Conservation (phyloP, 192 early-diverging fungal genomes). For the Chytriomyces sp. region DNA sequence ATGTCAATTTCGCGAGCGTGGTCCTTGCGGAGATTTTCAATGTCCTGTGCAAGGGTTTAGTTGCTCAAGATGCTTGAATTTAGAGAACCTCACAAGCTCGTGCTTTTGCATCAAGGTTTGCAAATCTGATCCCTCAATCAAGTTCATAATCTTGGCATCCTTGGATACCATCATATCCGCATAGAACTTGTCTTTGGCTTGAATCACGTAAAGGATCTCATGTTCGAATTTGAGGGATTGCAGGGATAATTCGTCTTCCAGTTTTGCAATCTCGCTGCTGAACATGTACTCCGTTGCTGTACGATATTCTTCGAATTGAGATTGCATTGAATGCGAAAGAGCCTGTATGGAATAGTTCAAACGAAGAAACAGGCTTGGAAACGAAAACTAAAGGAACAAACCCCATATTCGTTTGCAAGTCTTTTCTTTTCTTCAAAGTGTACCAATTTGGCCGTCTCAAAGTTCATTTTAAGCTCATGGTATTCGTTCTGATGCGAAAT, state of each 20-base stretch:
- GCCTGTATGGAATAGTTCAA: constrained; percentile 22
- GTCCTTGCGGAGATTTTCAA: constrained; percentile 62
- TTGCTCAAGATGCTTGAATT: constrained; percentile 8
- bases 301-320: constrained; percentile 65
- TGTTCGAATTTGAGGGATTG: constrained; percentile 60
- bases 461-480: constrained; percentile 44
- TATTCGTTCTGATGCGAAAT: constrained; percentile 50
- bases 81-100: constrained; percentile 47
- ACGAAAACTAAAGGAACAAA: constrained; percentile 3
- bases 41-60: constrained; percentile 45
- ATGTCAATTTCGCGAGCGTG: constrained; percentile 61
- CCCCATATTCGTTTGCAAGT: constrained; percentile 54
- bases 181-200: constrained; percentile 70
- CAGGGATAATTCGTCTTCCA: constrained; percentile 60
- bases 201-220: constrained; percentile 66
- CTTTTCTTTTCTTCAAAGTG: constrained; percentile 61
- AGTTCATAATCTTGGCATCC: constrained; percentile 67
- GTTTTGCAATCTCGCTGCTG: constrained; percentile 55
- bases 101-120: constrained; percentile 66
- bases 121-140: constrained; percentile 64
- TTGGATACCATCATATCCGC: constrained; percentile 68
- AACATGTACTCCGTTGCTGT: constrained; percentile 59
- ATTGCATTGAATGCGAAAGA: constrained; percentile 57
- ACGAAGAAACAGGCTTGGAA: background rate
- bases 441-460: constrained; percentile 48